A percentile compares a stretch with the other conserved stretches of the same genome.
These are phyloP conservation scores for Wickerhamiella allomyrinae DNA, from an alignment of 805 yeast genomes.

Conservation along the genomic window DNA sequence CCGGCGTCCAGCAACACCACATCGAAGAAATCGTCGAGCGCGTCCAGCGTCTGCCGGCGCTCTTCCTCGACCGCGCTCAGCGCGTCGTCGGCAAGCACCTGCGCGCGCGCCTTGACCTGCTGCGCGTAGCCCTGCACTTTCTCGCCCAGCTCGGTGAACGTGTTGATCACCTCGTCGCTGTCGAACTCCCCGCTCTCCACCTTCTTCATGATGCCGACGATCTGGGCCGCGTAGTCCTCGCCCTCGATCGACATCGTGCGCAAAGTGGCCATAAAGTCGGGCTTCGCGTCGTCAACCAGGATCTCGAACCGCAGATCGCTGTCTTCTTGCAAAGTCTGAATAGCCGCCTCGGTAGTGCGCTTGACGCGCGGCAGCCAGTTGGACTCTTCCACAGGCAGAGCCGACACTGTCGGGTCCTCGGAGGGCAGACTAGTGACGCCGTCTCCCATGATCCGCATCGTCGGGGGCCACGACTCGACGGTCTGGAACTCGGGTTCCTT, in stretches of 20 bases:
- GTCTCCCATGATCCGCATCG: not conserved
- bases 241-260: conserved; percentile 13
- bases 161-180: conserved; percentile 7
- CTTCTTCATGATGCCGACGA: conserved; percentile 11
- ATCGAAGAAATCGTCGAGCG: conserved; percentile 20
- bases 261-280: conserved; percentile 15
- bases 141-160: conserved; percentile 12
- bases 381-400: not conserved
- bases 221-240: conserved; percentile 10
- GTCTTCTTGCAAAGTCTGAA: conserved; percentile 13
- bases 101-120: conserved; percentile 16
- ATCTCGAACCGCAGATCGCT: conserved; percentile 4
- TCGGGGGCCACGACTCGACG: not conserved
- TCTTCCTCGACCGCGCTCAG: conserved; percentile 11
- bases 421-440: too few species aligned
- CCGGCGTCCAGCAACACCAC: conserved; percentile 17
- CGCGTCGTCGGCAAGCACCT: conserved; percentile 17
- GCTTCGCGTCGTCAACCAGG: conserved; percentile 12
- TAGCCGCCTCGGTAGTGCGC: conserved; percentile 16
- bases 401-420: not conserved
- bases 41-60: conserved; percentile 19
- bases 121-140: conserved; percentile 13
- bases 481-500: not conserved
- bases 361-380: conserved; percentile 13
- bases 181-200: conserved; percentile 9